Evolutionary conservation across 2,329 filamentous ascomycete genomes (phyloP).

Genomic region (Neonectria faginata): DNA sequence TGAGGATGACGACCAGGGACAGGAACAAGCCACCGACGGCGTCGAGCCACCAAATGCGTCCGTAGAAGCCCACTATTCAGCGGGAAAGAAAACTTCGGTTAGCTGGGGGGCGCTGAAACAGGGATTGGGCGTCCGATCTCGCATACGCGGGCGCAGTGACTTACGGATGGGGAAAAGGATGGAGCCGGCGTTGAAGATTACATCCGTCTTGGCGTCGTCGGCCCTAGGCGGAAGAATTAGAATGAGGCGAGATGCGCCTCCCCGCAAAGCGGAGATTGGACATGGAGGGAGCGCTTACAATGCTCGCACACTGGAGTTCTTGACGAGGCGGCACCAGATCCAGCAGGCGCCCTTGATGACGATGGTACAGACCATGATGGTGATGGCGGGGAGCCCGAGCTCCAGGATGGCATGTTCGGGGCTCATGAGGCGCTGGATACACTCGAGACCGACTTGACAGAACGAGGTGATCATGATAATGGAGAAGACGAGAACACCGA

Average conservation of each 20-base stretch:
- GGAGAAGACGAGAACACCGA: conserved; percentile 84
- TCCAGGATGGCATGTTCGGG: conserved; percentile 76
- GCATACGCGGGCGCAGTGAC: conserved; percentile 36
- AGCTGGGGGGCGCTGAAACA: conserved; percentile 23
- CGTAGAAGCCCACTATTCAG: conserved; percentile 74
- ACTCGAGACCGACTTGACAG: conserved; percentile 80
- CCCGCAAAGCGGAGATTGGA: conserved; percentile 14
- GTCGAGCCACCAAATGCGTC: conserved; percentile 86
- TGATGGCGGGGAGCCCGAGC: conserved; percentile 77
- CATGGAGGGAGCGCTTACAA: conserved; percentile 60
- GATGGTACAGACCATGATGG: conserved; percentile 85
- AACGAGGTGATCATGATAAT: conserved; percentile 90
- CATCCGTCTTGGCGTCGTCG: conserved; percentile 73
- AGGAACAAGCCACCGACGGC: conserved; percentile 81
- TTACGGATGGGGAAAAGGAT: conserved; percentile 83
- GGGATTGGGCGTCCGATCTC: conserved; percentile 17
- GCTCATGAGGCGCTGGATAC: conserved; percentile 71
- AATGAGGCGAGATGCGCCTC: conserved; percentile 14
- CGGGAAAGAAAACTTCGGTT: conserved; percentile 26
- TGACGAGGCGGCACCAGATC: conserved; percentile 88
- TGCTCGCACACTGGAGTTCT: conserved; percentile 87
- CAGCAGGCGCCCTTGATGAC: conserved; percentile 85
- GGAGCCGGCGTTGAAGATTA: conserved; percentile 91
- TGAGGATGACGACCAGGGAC: conserved; percentile 82
- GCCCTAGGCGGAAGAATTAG: conserved; percentile 50